A percentile compares a stretch with the other conserved stretches of the same genome.
These are phyloP conservation scores for Actinomortierella ambigua DNA, from an alignment of 371 early-diverging fungal genomes.

Conservation along the genomic window DNA sequence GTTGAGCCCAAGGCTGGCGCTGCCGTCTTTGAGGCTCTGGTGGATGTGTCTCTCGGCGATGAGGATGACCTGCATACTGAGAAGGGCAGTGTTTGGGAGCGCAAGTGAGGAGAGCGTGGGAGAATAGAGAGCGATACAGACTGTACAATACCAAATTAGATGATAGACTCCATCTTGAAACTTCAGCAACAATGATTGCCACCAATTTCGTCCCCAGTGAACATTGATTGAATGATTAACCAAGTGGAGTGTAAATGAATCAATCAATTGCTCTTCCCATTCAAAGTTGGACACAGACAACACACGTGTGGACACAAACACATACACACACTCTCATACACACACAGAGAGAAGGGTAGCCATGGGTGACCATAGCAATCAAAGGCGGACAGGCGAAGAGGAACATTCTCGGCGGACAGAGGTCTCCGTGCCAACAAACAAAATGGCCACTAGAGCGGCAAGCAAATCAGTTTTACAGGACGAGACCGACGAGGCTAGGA, in stretches of 20 bases:
- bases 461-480: not conserved
- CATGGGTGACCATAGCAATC: no score
- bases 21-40: constrained; percentile 79
- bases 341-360: no score
- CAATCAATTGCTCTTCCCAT: no score
- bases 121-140: not conserved
- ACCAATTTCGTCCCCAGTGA: no score
- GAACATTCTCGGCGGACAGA: not conserved
- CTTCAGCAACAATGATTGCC: no score
- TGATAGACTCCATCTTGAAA: not conserved
- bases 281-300: no score
- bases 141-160: not conserved
- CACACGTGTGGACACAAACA: no score
- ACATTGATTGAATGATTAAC: no score
- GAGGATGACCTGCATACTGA: constrained; percentile 55
- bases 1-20: constrained; percentile 70
- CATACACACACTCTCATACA: no score
- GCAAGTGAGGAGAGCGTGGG: not conserved
- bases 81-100: constrained; percentile 72
- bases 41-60: constrained; percentile 49
- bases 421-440: not conserved
- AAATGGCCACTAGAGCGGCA: not conserved
- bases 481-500: constrained; percentile 19
- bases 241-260: no score
- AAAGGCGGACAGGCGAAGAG: not conserved